These are phyloP conservation scores for Pezicula neosporulosa DNA, from an alignment of 2,329 filamentous ascomycete genomes.

Conservation along the genomic window DNA sequence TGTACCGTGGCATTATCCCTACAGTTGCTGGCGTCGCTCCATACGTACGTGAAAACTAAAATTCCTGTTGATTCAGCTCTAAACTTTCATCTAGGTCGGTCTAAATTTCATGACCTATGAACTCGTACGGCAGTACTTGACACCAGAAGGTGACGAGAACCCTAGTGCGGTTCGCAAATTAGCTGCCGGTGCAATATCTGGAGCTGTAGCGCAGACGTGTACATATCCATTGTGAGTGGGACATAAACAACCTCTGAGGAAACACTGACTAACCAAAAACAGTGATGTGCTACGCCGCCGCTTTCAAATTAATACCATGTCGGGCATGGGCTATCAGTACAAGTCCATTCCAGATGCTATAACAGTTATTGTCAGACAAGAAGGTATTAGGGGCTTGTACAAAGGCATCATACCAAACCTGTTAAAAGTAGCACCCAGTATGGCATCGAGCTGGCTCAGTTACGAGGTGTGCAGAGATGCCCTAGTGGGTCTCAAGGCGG, in stretches of 20 bases:
- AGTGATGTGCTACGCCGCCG: constrained; percentile 89
- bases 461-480: constrained; percentile 93
- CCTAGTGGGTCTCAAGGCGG: constrained; percentile 59
- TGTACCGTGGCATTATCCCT: constrained; percentile 94
- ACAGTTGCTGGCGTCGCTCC: constrained; percentile 94
- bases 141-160: constrained; percentile 81
- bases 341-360: constrained; percentile 83
- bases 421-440: constrained; percentile 94
- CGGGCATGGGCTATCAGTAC: constrained; percentile 95
- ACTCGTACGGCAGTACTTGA: constrained; percentile 77
- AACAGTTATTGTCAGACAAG: constrained; percentile 74
- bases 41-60: constrained; percentile 56
- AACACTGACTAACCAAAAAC: constrained; percentile 18
- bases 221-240: constrained; percentile 92
- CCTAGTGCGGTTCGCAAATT: constrained; percentile 79
- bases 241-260: neutral
- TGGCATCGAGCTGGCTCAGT: constrained; percentile 98
- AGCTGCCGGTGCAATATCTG: constrained; percentile 87
- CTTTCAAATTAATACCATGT: constrained; percentile 99
- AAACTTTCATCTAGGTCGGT: constrained; percentile 63
- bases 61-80: constrained; percentile 2
- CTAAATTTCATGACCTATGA: constrained; percentile 99
- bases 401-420: constrained; percentile 95
- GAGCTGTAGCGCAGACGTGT: constrained; percentile 92
- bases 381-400: constrained; percentile 83